Conservation (phyloP, 495 filamentous ascomycete species). For the Monascus purpureus region DNA sequence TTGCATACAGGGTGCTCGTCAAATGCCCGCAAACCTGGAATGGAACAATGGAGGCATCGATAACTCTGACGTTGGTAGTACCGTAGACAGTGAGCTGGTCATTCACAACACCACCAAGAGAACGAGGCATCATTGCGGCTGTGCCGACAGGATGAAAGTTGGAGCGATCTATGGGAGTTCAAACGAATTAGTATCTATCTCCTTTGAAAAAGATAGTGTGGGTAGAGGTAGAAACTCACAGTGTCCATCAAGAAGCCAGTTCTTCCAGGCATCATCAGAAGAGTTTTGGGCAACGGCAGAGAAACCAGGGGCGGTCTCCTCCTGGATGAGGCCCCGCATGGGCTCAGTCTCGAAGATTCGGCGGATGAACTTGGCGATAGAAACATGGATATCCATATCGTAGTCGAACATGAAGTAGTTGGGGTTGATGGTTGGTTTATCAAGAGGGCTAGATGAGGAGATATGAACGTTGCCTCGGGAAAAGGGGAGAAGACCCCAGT, state of each 20-base stretch:
- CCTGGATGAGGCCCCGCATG: neutral
- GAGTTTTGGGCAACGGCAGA: constrained; percentile 2
- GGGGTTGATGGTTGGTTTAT: constrained; percentile 35
- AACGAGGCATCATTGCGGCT: constrained; percentile 40
- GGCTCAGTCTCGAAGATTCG: constrained; percentile 1
- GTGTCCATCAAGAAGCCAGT: constrained; percentile 12
- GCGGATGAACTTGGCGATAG: constrained; percentile 16
- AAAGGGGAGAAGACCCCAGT: constrained; percentile 32
- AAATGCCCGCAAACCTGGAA: constrained; percentile 37
- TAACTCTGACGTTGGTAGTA: constrained; percentile 38
- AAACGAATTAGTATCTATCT: constrained; percentile 1
- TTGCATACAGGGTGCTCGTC: constrained; percentile 38
- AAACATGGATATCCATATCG: constrained; percentile 27
- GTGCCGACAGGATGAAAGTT: constrained; percentile 35
- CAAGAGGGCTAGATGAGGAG: constrained; percentile 15
- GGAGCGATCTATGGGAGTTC: constrained; percentile 12
- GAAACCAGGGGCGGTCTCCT: constrained; percentile 2
- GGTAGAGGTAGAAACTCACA: constrained; percentile 10
- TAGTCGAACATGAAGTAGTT: constrained; percentile 38
- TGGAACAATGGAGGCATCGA: constrained; percentile 41
- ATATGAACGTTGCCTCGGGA: constrained; percentile 47
- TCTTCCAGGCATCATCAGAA: constrained; percentile 10
- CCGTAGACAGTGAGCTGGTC: constrained; percentile 29
- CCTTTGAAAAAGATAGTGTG: neutral
- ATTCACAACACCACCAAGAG: constrained; percentile 37